Evolutionary conservation across 78 protist species (phyloP), one percentile per base, ranked within the genome.

Genomic region (Protostelium mycophagum): DNA sequence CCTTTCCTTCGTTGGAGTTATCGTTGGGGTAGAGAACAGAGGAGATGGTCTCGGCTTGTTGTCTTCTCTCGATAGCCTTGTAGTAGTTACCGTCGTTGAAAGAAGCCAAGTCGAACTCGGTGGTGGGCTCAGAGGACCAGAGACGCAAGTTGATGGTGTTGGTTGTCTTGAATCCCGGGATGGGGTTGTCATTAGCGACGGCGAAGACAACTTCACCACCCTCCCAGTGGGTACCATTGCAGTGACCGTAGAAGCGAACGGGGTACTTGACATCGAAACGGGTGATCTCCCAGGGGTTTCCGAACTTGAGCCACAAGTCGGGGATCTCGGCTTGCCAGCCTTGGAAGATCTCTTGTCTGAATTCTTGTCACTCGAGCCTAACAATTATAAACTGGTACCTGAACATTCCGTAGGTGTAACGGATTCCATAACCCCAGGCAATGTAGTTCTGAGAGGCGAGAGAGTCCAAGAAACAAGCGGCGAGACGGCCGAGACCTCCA

Each of bases 401-500:
- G 88, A 98, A 98, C 98, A 98, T 98, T 86, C 99, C 99, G 88
- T 97, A 98, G 84, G 89, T 89, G 93, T 96, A 97, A 85, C 98
- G 96, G 38, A 97, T 83, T 88, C 98, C 97, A 39, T 97, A 96
- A 35, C 97, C 97, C 94, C 94, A 96, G 23, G 96, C 90, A 88
- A 99, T 98, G 36, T 92, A 95, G 92, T 92, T 91, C 31, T 96
- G 90, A 1, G 99, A 96, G 39, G 99, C 98, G 90, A 97, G 73
- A 16, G 98, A 94, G 84, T 97, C 98, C 91, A 97, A 89, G 88
- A 97, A 96, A 83, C 98, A 96, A 28, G 98, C 97, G 0, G 98
- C 98, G 9, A 97, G 92, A 0, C 99, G 93, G 38, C 99, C 99
- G 28, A 98, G 95, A 51, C 99, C 99, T 28, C 99, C 99, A 89